These are phyloP conservation scores for Gossypium laxum DNA, from an alignment of 441 rosid species.

Conservation along the genomic window DNA sequence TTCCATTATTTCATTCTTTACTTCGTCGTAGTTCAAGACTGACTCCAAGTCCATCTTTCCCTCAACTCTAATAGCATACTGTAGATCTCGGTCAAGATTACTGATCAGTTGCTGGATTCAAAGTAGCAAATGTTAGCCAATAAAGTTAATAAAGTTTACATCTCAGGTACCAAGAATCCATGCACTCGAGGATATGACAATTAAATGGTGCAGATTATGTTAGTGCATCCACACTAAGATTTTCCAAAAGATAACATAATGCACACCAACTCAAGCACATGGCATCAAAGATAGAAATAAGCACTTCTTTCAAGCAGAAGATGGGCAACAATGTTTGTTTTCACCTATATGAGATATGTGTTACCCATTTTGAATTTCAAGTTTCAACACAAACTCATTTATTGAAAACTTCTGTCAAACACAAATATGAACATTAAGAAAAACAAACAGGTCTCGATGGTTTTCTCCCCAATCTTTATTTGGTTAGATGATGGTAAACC, in stretches of 20 bases:
- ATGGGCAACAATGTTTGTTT: neutral
- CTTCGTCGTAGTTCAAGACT: constrained; percentile 78
- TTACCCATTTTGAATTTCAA: neutral
- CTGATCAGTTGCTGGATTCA: constrained; percentile 67
- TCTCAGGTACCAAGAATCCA: neutral
- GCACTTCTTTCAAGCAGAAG: neutral
- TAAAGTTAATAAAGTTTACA: constrained; percentile 3
- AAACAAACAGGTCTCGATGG: neutral
- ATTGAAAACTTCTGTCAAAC: neutral
- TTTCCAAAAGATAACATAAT: constrained; percentile 1
- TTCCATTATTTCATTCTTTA: constrained; percentile 61
- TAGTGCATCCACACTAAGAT: neutral
- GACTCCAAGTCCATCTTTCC: constrained; percentile 84
- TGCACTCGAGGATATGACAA: neutral
- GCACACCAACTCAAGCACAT: neutral
- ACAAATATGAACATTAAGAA: neutral
- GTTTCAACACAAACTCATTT: neutral
- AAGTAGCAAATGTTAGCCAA: constrained; percentile 28
- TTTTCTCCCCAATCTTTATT: neutral
- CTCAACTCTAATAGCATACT: constrained; percentile 88
- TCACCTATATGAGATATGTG: neutral
- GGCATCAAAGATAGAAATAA: neutral
- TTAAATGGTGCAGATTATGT: neutral
- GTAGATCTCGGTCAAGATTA: constrained; percentile 92
- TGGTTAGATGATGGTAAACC: neutral